Conservation (phyloP, 176 grass and related monocot genomes). For the Saccharum officinarum region DNA sequence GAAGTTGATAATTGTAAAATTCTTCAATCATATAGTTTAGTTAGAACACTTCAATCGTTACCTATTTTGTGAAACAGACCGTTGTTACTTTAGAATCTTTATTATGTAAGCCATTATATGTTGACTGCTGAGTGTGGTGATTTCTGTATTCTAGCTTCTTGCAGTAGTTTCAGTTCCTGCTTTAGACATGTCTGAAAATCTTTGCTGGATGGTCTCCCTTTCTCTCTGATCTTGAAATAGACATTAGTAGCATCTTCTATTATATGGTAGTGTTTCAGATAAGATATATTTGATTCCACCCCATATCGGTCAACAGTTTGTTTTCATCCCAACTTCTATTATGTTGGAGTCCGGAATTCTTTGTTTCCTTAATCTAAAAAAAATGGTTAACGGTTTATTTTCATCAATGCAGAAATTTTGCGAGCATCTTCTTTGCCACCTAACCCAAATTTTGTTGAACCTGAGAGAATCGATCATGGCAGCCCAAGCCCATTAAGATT, state of each 20-base stretch:
- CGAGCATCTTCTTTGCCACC: slow-evolving; percentile 73
- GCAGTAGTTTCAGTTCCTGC: background rate
- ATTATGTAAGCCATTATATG: background rate
- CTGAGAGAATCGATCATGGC: slow-evolving; percentile 72
- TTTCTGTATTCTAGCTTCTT: slow-evolving; percentile 17
- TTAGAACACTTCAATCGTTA: background rate
- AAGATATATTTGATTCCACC: background rate
- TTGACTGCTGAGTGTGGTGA: background rate
- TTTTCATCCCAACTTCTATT: slow-evolving; percentile 22
- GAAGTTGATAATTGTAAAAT: background rate
- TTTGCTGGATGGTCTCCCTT: background rate
- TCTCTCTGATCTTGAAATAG: slow-evolving; percentile 26
- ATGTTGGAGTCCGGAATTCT: no score
- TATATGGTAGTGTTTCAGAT: background rate
- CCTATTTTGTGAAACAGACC: background rate
- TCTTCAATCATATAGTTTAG: slow-evolving; percentile 4
- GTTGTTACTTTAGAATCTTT: slow-evolving; percentile 1
- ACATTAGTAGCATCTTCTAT: background rate
- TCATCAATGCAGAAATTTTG: slow-evolving; percentile 85
- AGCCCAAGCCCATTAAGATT: slow-evolving; percentile 74
- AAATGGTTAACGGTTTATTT: slow-evolving; percentile 9
- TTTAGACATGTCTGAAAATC: background rate
- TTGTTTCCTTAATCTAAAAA: no score
- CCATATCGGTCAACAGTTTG: background rate
- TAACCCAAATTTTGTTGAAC: slow-evolving; percentile 77